These are phyloP conservation scores for Fusarium phyllophilum DNA, from an alignment of 2,329 filamentous ascomycete species.

Conservation along the genomic window DNA sequence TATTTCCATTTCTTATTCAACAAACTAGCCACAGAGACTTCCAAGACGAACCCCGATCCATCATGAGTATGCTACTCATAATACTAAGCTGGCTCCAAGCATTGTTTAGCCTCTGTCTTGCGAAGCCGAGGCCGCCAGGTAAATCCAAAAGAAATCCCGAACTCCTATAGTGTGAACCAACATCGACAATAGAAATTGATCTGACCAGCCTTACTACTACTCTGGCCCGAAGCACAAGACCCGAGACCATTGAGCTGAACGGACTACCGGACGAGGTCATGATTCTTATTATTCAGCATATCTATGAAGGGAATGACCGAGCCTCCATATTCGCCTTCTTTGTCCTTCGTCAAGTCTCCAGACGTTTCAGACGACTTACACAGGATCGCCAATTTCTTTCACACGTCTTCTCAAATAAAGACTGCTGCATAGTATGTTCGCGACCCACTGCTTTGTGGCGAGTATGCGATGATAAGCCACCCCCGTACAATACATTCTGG, in stretches of 20 bases:
- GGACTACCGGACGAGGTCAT: not conserved
- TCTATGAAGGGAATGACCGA: not conserved
- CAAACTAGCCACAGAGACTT: not conserved
- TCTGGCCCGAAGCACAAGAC: not conserved
- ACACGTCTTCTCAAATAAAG: not conserved
- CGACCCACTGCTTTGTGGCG: not conserved
- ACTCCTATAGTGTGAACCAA: not conserved
- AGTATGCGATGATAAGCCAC: not conserved
- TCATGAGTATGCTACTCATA: not conserved
- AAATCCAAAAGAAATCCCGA: rapidly evolving
- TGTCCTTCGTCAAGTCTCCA: not conserved
- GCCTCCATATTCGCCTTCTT: not conserved
- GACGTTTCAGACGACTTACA: not conserved
- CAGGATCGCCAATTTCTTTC: not conserved
- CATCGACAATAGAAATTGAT: not conserved
- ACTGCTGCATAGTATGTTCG: not conserved
- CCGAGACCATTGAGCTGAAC: not conserved
- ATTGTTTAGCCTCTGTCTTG: not conserved
- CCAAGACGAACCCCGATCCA: not conserved
- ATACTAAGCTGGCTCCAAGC: not conserved
- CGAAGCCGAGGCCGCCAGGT: not conserved
- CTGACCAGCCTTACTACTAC: not conserved
- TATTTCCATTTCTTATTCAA: not conserved
- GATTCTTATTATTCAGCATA: not conserved
- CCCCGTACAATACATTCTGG: not conserved